Evolutionary conservation across 1,139 yeast species (phyloP).

Genomic region (Sugiyamaella novakii): DNA sequence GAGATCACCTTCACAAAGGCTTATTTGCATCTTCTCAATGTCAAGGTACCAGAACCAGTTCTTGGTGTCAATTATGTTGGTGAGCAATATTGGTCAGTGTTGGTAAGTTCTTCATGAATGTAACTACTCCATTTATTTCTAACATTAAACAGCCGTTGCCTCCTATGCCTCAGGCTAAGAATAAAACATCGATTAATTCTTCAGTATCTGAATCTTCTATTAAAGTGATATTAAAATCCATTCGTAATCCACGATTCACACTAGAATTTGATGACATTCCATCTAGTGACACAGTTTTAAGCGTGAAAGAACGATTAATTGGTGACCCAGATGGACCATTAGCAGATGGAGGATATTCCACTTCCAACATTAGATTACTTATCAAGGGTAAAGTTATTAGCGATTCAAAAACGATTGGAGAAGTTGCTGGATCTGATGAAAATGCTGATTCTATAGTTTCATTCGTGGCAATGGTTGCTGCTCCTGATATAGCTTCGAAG

Average conservation of each 20-base stretch:
- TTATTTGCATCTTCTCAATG: constrained; percentile 22
- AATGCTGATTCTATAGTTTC: constrained; percentile 7
- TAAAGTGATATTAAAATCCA: constrained; percentile 34
- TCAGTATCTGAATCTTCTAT: constrained; percentile 18
- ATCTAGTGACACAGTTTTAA: constrained; percentile 32
- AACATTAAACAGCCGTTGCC: constrained; percentile 20
- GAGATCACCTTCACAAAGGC: constrained; percentile 26
- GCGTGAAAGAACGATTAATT: constrained; percentile 38
- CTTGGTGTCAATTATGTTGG: constrained; percentile 23
- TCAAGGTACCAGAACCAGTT: constrained; percentile 19
- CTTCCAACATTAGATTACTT: constrained; percentile 33
- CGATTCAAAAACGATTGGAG: constrained; percentile 31
- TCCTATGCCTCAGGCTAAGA: constrained; percentile 28
- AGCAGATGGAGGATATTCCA: constrained; percentile 23
- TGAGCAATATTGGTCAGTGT: constrained; percentile 6
- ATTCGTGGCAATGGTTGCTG: constrained; percentile 20
- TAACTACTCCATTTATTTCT: constrained; percentile 6
- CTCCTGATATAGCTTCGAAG: constrained; percentile 7
- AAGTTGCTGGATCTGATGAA: constrained; percentile 9
- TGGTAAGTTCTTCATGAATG: constrained; percentile 16
- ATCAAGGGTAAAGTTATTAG: constrained; percentile 38
- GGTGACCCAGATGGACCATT: constrained; percentile 36
- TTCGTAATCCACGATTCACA: constrained; percentile 39
- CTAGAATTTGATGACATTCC: constrained; percentile 29
- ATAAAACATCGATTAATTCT: constrained; percentile 21